phyloP scores from a whole-genome alignment of 202 grass and related monocot genomes.

The Musa balbisiana region DNA sequence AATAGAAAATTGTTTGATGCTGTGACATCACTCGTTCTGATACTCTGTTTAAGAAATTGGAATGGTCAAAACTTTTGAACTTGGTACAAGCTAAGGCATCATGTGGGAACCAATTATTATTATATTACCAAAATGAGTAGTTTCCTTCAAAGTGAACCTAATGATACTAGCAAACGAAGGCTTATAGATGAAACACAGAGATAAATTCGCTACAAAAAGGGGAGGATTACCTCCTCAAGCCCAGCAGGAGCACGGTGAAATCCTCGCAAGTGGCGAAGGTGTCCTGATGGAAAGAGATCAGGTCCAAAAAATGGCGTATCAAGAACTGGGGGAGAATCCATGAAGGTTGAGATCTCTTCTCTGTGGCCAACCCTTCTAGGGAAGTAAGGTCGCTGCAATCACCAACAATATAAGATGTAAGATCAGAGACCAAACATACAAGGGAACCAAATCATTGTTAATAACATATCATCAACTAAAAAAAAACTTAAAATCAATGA shows the following conservation, averaged over 20 bases:
- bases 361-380: conserved; percentile 65
- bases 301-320: conserved; percentile 38
- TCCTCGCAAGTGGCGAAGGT: conserved; percentile 40
- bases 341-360: conserved; percentile 65
- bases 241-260: conserved; percentile 32
- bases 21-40: too few relatives aligned
- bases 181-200: too few relatives aligned
- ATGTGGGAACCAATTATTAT: too few relatives aligned
- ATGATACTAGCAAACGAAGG: too few relatives aligned
- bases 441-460: background rate
- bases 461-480: background rate
- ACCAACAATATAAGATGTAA: background rate
- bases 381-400: conserved; percentile 40
- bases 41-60: too few relatives aligned
- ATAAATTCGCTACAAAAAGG: background rate
- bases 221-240: conserved; percentile 25
- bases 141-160: too few relatives aligned
- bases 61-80: too few relatives aligned
- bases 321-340: conserved; percentile 50
- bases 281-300: conserved; percentile 35
- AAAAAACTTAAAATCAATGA: too few relatives aligned
- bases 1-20: too few relatives aligned
- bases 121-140: too few relatives aligned
- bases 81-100: too few relatives aligned
- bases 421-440: background rate